phyloP scores from a whole-genome alignment of 2,329 filamentous ascomycete genomes.

The Pseudocercospora eumusae region DNA sequence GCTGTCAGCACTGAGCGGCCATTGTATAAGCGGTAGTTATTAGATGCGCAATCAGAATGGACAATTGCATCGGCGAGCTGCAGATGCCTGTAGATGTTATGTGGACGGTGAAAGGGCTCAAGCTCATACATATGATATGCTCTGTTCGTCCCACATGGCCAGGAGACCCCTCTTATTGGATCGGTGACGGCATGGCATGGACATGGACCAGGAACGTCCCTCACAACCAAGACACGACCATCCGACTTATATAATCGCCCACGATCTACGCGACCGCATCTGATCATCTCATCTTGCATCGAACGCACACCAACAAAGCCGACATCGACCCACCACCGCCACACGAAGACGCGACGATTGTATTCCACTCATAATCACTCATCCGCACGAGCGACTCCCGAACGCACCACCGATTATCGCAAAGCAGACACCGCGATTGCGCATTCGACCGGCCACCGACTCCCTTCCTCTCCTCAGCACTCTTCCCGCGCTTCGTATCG shows the following conservation, averaged over 20 bases:
- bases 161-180: neutral
- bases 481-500: constrained; percentile 48
- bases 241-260: neutral
- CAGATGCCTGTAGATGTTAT: neutral
- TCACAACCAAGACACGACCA: neutral
- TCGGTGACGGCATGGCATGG: neutral
- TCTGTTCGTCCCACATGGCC: neutral
- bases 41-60: constrained; percentile 1
- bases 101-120: neutral
- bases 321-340: neutral
- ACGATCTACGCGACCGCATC: no score
- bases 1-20: neutral
- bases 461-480: neutral
- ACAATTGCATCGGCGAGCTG: constrained; percentile 1
- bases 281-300: neutral
- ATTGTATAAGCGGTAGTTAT: neutral
- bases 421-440: neutral
- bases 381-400: constrained; percentile 4
- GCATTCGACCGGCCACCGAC: neutral
- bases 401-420: neutral
- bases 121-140: neutral
- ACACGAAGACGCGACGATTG: neutral
- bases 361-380: neutral
- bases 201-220: neutral
- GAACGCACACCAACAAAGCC: neutral